Evolutionary conservation across 495 filamentous ascomycete species (phyloP).

Genomic region (Bombardia bombarda): DNA sequence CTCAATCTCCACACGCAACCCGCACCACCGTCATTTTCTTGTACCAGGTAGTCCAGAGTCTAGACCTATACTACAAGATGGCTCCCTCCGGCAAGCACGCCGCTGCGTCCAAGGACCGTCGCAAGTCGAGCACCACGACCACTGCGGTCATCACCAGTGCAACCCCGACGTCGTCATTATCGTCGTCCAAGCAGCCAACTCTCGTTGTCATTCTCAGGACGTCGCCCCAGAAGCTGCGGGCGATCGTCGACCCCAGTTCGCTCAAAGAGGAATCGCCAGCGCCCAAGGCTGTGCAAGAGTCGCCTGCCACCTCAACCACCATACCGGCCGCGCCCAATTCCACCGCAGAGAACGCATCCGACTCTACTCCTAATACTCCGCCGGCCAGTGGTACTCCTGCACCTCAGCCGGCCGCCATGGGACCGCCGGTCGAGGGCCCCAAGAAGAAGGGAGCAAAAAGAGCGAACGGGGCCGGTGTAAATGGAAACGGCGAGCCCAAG

Average conservation of each 20-base stretch:
- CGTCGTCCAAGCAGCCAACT: constrained; percentile 15
- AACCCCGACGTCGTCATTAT: constrained; percentile 3
- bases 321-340: constrained; percentile 23
- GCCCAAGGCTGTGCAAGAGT: constrained; percentile 20
- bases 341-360: constrained; percentile 38
- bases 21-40: too few species aligned
- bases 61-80: too few species aligned
- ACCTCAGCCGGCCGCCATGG: constrained; percentile 36
- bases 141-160: constrained; percentile 4
- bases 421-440: constrained; percentile 46
- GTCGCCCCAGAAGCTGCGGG: constrained; percentile 29
- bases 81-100: constrained; percentile 32
- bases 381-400: constrained; percentile 36
- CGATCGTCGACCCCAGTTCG: constrained; percentile 34
- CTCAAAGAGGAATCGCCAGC: constrained; percentile 34
- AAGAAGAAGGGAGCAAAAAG: constrained; percentile 54
- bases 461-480: constrained; percentile 32
- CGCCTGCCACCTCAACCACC: constrained; percentile 19
- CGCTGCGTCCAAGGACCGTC: constrained; percentile 36
- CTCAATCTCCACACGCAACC: too few species aligned
- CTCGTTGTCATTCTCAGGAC: constrained; percentile 32
- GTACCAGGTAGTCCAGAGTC: neutral
- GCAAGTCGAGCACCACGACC: constrained; percentile 25
- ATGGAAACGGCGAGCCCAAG: constrained; percentile 46
- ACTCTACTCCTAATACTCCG: constrained; percentile 39